These are phyloP conservation scores for Juglanconis sp. DNA, from an alignment of 2,329 filamentous ascomycete species.

Conservation along the genomic window DNA sequence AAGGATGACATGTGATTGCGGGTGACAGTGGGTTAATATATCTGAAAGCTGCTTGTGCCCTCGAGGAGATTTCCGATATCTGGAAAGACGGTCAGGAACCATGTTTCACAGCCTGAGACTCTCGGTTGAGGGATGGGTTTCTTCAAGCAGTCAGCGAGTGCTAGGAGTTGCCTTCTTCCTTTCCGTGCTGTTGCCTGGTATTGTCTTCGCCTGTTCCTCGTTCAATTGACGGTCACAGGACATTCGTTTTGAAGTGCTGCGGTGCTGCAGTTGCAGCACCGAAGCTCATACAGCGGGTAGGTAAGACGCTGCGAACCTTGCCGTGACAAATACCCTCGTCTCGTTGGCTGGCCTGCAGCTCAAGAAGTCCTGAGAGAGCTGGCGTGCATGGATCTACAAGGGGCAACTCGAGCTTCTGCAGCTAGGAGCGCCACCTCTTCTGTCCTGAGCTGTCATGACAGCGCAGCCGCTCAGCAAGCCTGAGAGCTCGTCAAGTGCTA, in stretches of 20 bases:
- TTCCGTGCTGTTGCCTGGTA: neutral
- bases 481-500: no score
- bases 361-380: neutral
- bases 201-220: neutral
- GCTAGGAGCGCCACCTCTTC: neutral
- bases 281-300: neutral
- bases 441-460: neutral
- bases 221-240: neutral
- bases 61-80: neutral
- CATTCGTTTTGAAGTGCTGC: no score
- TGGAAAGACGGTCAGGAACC: neutral
- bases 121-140: neutral
- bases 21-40: neutral
- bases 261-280: neutral
- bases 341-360: neutral
- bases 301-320: neutral
- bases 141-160: neutral
- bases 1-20: conserved; percentile 1
- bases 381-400: neutral
- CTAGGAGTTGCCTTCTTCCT: neutral
- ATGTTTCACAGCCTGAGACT: conserved; percentile 7
- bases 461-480: no score
- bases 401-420: neutral
- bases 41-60: neutral
- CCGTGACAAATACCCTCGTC: neutral